A percentile compares a stretch with the other conserved stretches of the same genome.
Evolutionary conservation across 2,329 filamentous ascomycete genomes (phyloP).

Genomic region (Alternaria conjuncta): DNA sequence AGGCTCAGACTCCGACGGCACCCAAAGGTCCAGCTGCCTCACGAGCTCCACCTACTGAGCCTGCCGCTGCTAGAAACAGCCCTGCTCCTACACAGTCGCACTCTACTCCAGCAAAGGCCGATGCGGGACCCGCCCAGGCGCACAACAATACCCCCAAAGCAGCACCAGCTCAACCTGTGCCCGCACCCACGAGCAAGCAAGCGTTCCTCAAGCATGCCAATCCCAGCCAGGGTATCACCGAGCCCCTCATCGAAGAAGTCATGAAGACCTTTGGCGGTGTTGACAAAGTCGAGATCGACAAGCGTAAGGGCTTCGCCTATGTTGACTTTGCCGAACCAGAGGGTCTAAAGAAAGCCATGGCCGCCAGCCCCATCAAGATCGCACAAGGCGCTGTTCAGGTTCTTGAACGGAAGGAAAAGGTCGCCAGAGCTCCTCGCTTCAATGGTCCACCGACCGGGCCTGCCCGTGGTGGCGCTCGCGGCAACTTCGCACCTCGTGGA

Average conservation of each 20-base stretch:
- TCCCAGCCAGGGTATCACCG: constrained; percentile 89
- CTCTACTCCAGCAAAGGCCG: constrained; percentile 19
- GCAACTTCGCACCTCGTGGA: constrained; percentile 42
- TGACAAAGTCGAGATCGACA: constrained; percentile 86
- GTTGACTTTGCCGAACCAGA: constrained; percentile 82
- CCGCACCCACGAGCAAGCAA: constrained; percentile 57
- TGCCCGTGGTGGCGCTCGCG: constrained; percentile 39
- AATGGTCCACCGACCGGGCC: constrained; percentile 38
- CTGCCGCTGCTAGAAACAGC: constrained; percentile 31
- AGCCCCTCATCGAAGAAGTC: constrained; percentile 75
- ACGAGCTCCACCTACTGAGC: constrained; percentile 37
- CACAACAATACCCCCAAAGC: constrained; percentile 11
- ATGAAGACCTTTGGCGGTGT: constrained; percentile 77
- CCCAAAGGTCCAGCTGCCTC: constrained; percentile 42
- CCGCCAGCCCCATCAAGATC: constrained; percentile 80
- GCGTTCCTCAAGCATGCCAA: constrained; percentile 67
- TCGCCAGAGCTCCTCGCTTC: constrained; percentile 35
- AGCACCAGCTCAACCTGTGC: constrained; percentile 22
- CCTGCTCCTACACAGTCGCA: constrained; percentile 25
- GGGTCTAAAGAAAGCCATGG: constrained; percentile 77
- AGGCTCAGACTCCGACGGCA: constrained; percentile 29
- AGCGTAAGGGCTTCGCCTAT: constrained; percentile 93
- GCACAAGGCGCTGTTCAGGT: constrained; percentile 88
- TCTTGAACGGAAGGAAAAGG: constrained; percentile 74
- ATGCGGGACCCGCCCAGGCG: constrained; percentile 14